phyloP scores from a whole-genome alignment of 179 eudicot genomes.

The Carnegiea gigantea region DNA sequence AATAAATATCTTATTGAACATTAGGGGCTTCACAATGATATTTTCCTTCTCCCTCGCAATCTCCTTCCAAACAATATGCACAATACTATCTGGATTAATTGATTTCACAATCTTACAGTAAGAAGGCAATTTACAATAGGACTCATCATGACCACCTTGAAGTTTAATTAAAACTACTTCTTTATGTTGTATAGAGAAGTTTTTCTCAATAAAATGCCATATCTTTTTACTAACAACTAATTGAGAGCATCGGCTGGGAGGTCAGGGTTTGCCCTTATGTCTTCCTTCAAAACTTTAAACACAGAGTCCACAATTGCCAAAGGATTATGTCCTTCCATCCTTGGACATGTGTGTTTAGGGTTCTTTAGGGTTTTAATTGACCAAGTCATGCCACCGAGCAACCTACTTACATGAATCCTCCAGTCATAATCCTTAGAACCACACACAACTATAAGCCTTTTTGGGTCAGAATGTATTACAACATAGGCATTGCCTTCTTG shows the following conservation, averaged over 20 bases:
- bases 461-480: no score
- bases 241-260: not conserved
- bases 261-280: not conserved
- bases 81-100: not conserved
- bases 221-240: no score
- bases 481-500: no score
- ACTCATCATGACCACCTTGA: not conserved
- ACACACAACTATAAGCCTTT: no score
- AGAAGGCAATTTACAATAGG: no score
- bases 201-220: not conserved
- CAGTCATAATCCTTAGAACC: no score
- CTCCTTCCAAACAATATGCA: not conserved
- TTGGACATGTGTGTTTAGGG: not conserved
- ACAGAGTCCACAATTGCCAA: not conserved
- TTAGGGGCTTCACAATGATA: not conserved
- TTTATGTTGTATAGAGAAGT: no score
- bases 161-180: no score
- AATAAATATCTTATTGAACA: not conserved
- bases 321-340: not conserved
- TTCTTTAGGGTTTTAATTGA: no score
- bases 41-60: not conserved
- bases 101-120: no score
- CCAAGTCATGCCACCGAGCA: no score
- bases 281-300: not conserved
- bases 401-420: no score